These are phyloP conservation scores for Purshia tridentata DNA, from an alignment of 306 rosid genomes.

Conservation along the genomic window DNA sequence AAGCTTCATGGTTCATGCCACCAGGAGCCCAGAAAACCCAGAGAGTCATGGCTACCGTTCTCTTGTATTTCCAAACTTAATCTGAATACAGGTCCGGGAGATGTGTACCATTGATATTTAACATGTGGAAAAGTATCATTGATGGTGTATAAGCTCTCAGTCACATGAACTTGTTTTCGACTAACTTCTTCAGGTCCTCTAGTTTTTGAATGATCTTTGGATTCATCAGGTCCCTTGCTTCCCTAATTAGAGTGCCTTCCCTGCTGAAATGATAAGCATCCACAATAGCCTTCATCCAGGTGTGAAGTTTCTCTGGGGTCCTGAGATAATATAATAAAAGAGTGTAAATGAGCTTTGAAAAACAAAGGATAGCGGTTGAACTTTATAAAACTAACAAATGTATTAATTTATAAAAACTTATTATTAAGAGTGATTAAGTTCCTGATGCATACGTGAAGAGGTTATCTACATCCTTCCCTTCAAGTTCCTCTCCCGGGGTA, in stretches of 20 bases:
- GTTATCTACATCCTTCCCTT: slow-evolving; percentile 67
- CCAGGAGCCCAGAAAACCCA: neutral
- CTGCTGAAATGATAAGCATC: slow-evolving; percentile 79
- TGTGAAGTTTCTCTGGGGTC: slow-evolving; percentile 83
- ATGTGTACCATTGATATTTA: neutral
- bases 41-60: neutral
- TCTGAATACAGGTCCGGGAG: neutral
- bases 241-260: slow-evolving; percentile 78
- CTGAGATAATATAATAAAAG: slow-evolving; percentile 31
- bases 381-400: neutral
- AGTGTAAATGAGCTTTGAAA: neutral
- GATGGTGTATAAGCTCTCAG: neutral
- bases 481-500: slow-evolving; percentile 90
- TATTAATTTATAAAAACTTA: neutral
- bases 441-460: slow-evolving; percentile 67
- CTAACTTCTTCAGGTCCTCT: slow-evolving; percentile 58
- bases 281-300: slow-evolving; percentile 61
- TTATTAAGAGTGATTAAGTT: slow-evolving; percentile 1
- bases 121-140: neutral
- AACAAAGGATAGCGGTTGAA: neutral
- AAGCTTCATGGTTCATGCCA: neutral
- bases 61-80: neutral
- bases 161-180: slow-evolving; percentile 76
- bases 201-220: slow-evolving; percentile 74
- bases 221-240: slow-evolving; percentile 86